Percentiles rank a stretch among this genome's conserved stretches.
These are phyloP conservation scores for Chenopodium formosanum DNA, from an alignment of 148 eudicot genomes.

Conservation along the genomic window DNA sequence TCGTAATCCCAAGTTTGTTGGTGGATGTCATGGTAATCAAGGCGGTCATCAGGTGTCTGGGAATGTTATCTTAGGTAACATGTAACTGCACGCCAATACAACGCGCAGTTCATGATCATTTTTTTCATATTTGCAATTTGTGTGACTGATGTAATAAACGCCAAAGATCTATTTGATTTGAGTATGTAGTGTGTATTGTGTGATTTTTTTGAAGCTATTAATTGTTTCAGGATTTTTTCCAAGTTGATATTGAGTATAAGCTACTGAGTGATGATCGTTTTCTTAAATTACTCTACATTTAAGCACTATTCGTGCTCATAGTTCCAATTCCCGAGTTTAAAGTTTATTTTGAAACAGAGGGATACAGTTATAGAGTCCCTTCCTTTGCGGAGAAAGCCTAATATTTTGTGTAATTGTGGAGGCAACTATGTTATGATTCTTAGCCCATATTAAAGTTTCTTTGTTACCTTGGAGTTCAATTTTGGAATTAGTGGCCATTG, in stretches of 20 bases:
- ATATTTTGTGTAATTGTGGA: no score
- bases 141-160: background rate
- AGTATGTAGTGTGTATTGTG: background rate
- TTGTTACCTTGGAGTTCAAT: no score
- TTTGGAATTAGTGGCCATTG: no score
- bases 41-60: constrained; percentile 3
- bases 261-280: no score
- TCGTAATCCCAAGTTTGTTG: background rate
- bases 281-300: background rate
- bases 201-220: background rate
- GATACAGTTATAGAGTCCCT: no score
- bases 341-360: no score
- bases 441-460: no score
- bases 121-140: background rate
- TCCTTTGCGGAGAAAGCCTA: no score
- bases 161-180: background rate
- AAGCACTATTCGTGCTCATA: background rate
- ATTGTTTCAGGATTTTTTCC: background rate
- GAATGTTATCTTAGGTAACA: constrained; percentile 10
- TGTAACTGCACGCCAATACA: background rate
- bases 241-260: no score
- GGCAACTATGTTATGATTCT: no score
- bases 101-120: no score
- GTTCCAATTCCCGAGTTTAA: background rate
- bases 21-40: constrained; percentile 8